Evolutionary conservation across 805 yeast species (phyloP), one percentile per base, ranked within the genome.

Genomic region (Hanseniaspora singularis): DNA sequence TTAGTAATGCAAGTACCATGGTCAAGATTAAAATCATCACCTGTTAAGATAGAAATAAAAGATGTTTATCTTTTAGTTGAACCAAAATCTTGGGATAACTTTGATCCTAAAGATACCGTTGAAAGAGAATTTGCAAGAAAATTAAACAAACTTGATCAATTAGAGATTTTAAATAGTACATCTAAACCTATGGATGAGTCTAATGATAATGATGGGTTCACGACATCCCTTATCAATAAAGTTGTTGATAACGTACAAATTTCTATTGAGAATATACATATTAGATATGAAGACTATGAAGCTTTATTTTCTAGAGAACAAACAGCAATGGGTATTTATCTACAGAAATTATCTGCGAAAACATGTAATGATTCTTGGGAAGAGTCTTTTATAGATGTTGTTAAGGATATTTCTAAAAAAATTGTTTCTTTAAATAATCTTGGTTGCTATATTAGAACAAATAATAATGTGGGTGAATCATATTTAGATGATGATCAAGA

Each of bases 1-100:
- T 69, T 92, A 52, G 81, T 94, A 0, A 66, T 92, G 46, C 95
- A 84, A 58, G 89, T 92, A 32, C 98, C 99, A 0, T 94, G 97
- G 96, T 81, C 96, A 1, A 92, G 87, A 57, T 67, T 94, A 53
- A 88, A 88, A 58, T 79, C 83, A 18, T 84, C 88, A 57, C 97
- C 99, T 0, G 97, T 89, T 7, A 85, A 84, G 59, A 74, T 92
- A 12, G 67, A 76, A 11, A 81, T 92, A 50, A 89, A 92, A 55
- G 92, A 92, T 59, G 89, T 87, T 11, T 87, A 80, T 55, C 59
- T 92, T 23, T 67, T 94, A 30, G 94, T 94, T 1, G 68, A 79
- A 1, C 96, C 97, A 1, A 76, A 78, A 18, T 62, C 77, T 4
- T 66, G 74, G 33, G 71, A 72, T 14, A 76, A 72, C 14, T 73